Conservation (phyloP, 176 grass and related monocot genomes). For the Areca catechu region DNA sequence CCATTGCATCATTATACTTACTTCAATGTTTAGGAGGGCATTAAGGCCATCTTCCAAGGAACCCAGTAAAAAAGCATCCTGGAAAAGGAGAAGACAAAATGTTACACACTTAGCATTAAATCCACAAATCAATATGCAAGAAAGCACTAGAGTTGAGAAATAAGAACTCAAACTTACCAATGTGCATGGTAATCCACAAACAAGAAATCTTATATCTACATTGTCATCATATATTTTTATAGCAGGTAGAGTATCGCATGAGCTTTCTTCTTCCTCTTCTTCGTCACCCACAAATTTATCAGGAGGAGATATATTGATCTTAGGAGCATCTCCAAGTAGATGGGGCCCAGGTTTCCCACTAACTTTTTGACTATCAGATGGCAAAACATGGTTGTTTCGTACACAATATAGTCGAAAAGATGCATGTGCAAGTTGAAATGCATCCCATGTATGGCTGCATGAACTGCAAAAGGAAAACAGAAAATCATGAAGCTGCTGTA, state of each 20-base stretch:
- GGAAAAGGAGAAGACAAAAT: slow-evolving; percentile 9
- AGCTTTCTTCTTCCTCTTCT: slow-evolving; percentile 27
- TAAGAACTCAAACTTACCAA: slow-evolving; percentile 27
- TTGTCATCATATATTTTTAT: slow-evolving; percentile 52
- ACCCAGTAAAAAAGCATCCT: slow-evolving; percentile 55
- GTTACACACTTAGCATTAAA: slow-evolving; percentile 9
- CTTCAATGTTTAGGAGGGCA: slow-evolving; percentile 66
- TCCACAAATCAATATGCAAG: neutral
- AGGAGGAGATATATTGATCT: slow-evolving; percentile 27
- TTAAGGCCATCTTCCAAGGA: slow-evolving; percentile 66
- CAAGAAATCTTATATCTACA: slow-evolving; percentile 46
- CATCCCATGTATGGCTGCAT: slow-evolving; percentile 65
- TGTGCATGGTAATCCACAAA: slow-evolving; percentile 46
- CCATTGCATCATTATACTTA: slow-evolving; percentile 5
- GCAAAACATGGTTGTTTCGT: slow-evolving; percentile 26
- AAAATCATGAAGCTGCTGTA: slow-evolving; percentile 14
- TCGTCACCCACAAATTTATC: slow-evolving; percentile 13
- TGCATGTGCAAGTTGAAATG: slow-evolving; percentile 69
- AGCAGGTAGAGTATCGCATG: slow-evolving; percentile 23
- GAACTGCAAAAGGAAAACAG: slow-evolving; percentile 40
- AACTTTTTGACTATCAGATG: slow-evolving; percentile 5
- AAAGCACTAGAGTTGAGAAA: neutral
- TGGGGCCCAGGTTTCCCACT: slow-evolving; percentile 34
- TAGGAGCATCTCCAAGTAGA: slow-evolving; percentile 60
- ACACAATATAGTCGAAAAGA: slow-evolving; percentile 55